These are phyloP conservation scores for Viola odorata DNA, from an alignment of 345 rosid species.

Conservation along the genomic window DNA sequence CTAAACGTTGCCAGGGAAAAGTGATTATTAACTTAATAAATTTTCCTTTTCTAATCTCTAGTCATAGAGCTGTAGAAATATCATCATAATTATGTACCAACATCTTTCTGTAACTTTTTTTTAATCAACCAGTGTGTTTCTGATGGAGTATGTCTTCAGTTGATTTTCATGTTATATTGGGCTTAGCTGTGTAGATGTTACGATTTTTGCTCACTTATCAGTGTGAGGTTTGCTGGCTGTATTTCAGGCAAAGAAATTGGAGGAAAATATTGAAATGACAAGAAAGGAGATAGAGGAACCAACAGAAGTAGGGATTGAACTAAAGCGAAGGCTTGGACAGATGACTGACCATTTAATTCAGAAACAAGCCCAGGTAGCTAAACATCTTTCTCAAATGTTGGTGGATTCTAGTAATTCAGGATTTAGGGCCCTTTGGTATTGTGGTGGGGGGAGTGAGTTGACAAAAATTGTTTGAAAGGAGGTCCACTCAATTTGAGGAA, in stretches of 20 bases:
- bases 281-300: slow-evolving; percentile 85
- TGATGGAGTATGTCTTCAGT: no score
- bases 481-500: background rate
- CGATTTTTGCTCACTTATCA: background rate
- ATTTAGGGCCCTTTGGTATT: background rate
- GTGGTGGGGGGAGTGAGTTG: background rate
- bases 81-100: no score
- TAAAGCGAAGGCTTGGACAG: slow-evolving; percentile 79
- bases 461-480: background rate
- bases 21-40: no score
- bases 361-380: slow-evolving; percentile 87
- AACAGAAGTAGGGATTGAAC: slow-evolving; percentile 83
- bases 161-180: no score
- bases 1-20: no score
- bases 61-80: no score
- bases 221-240: slow-evolving; percentile 1
- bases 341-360: slow-evolving; percentile 95
- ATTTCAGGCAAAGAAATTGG: slow-evolving; percentile 57
- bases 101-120: no score
- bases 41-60: no score
- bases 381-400: background rate
- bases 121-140: no score
- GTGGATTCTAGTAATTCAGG: background rate
- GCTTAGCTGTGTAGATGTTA: no score
- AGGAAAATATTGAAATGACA: slow-evolving; percentile 51